A percentile compares a stretch with the other conserved stretches of the same genome.
Conservation (phyloP, 176 grass and related monocot genomes). For the Aegilops bicornis region DNA sequence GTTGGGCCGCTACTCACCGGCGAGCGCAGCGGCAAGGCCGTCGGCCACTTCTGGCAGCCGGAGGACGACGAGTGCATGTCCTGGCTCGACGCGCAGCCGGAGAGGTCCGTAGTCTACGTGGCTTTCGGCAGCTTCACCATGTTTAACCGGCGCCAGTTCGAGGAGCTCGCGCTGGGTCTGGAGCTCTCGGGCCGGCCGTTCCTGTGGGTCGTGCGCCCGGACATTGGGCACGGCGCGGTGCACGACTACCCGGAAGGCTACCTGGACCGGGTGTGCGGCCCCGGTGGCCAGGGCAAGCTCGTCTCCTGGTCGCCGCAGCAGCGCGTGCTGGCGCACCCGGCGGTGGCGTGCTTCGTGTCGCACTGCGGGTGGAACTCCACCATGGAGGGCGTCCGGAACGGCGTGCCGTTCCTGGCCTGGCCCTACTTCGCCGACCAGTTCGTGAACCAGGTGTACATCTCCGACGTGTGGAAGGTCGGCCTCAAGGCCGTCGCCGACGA, state of each 20-base stretch:
- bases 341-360: constrained; percentile 47
- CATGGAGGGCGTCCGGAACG: constrained; percentile 41
- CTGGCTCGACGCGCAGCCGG: constrained; percentile 44
- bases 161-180: constrained; percentile 40
- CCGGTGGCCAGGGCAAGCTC: not conserved
- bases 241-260: not conserved
- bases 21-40: constrained; percentile 21
- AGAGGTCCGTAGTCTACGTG: constrained; percentile 38
- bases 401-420: constrained; percentile 43
- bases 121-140: constrained; percentile 47
- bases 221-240: not conserved
- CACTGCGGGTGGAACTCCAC: constrained; percentile 65
- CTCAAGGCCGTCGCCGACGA: not conserved
- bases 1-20: constrained; percentile 40
- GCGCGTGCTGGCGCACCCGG: constrained; percentile 11
- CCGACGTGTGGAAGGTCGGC: constrained; percentile 43
- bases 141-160: constrained; percentile 31
- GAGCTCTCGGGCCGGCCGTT: constrained; percentile 26
- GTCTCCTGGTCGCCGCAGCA: constrained; percentile 13
- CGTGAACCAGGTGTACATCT: constrained; percentile 40
- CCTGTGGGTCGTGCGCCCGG: constrained; percentile 38
- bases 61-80: constrained; percentile 34
- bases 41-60: constrained; percentile 47
- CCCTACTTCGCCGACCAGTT: constrained; percentile 50
- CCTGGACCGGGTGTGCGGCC: not conserved